A percentile compares a stretch with the other conserved stretches of the same genome.
These are phyloP conservation scores for Andalucia godoyi DNA, from an alignment of 78 protist species.

Conservation along the genomic window DNA sequence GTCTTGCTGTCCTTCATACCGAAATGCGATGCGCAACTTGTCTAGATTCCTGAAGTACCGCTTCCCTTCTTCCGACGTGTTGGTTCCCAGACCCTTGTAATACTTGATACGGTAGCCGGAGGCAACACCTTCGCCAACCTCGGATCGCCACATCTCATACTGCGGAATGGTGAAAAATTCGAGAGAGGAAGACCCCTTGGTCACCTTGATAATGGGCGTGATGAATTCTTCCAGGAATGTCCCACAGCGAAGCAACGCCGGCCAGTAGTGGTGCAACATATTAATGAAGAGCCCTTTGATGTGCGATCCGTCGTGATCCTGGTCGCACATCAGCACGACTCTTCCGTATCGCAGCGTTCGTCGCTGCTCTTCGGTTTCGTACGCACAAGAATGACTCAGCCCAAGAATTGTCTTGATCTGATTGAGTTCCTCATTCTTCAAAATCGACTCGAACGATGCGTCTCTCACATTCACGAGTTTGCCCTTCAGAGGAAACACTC, in stretches of 20 bases:
- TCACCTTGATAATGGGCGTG: slow-evolving; percentile 94
- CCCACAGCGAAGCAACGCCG: slow-evolving; percentile 51
- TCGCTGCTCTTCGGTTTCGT: neutral
- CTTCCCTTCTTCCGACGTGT: slow-evolving; percentile 77
- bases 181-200: slow-evolving; percentile 13
- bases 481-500: slow-evolving; percentile 98
- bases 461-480: slow-evolving; percentile 96
- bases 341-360: slow-evolving; percentile 84
- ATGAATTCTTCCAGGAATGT: slow-evolving; percentile 80
- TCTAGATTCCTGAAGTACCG: slow-evolving; percentile 76
- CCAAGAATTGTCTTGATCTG: neutral
- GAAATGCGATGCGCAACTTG: slow-evolving; percentile 43
- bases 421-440: slow-evolving; percentile 21
- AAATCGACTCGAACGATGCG: slow-evolving; percentile 33
- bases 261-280: slow-evolving; percentile 89
- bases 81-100: slow-evolving; percentile 98
- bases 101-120: slow-evolving; percentile 76
- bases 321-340: slow-evolving; percentile 97
- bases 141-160: slow-evolving; percentile 59
- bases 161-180: slow-evolving; percentile 87
- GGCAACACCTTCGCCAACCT: neutral
- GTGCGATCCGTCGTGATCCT: slow-evolving; percentile 99
- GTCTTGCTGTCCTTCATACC: slow-evolving; percentile 28
- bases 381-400: neutral
- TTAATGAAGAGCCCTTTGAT: slow-evolving; percentile 98